Evolutionary conservation across 1,139 yeast genomes (phyloP), one percentile per base, ranked within the genome.

Genomic region (Suhomyces choctaworum): DNA sequence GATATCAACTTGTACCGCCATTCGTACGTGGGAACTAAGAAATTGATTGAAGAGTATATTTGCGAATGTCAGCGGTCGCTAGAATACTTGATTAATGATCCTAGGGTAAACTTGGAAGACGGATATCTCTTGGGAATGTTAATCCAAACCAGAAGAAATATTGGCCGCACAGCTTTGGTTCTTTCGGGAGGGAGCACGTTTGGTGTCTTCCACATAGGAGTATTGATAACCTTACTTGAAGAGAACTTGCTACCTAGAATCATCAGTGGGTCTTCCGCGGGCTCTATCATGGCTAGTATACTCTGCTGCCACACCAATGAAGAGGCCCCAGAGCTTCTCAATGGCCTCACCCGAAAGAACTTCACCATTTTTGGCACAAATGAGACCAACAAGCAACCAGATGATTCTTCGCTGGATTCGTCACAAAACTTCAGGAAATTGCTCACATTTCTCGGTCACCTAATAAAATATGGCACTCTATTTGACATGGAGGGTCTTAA

Each of bases 261-360:
- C 31, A 78, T 92, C n/a, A 84, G 95, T 34, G 98, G 99, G 1
- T 84, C 96, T 8, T 87, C 96, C 10, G 96, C 97, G 0, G 99
- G 99, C 12, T 89, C 97, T 1, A 90, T 92, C 36, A 82, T 94
- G 39, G 97, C 98, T 9, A 78, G 96, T 37, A 78, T 90, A 12
- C 67, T 92, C 33, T 88, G 96, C 52, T 82, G 86, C 13, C 88
- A 85, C 52, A 77, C 82, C 10, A 82, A 82, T 47, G 86, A 80
- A 31, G 97, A 90, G 56, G 73, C 86, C 2, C 67, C 75, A 16
- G 67, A 60, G 4, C 59, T 86, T 16, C 62, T 86, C 29, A 68
- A 68, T 24, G 69, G 75, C 3, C 69, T 86, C 23, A 66, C 81
- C 23, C 70, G 70, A 10, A 66, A 71, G 33, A 78, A 79, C 32